Evolutionary conservation across 148 eudicot genomes (phyloP).

Genomic region (Camellia sinensis): DNA sequence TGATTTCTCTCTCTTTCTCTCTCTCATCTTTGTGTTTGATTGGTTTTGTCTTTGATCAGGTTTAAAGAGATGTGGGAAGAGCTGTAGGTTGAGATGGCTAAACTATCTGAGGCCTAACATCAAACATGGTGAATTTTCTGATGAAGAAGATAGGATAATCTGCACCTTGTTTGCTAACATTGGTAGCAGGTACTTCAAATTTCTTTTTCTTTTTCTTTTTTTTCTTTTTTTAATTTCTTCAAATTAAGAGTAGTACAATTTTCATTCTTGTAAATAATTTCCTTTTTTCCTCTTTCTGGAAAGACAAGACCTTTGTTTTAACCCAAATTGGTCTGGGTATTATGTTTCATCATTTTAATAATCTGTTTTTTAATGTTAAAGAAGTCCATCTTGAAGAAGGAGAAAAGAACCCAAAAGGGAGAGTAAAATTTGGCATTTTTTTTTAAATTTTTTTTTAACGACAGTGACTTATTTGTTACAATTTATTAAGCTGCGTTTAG

Average conservation of each 20-base stretch:
- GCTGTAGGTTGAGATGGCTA: conserved; percentile 31
- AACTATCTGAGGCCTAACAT: conserved; percentile 29
- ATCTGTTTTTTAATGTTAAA: not conserved
- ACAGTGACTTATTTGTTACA: no score
- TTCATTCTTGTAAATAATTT: not conserved
- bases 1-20: conserved; percentile 9
- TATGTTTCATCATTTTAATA: not conserved
- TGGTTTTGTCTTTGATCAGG: conserved; percentile 10
- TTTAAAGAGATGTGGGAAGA: conserved; percentile 29
- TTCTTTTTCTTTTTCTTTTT: not conserved
- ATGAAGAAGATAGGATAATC: conserved; percentile 27
- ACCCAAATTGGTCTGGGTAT: not conserved
- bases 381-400: not conserved
- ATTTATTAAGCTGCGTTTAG: no score
- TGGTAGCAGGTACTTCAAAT: conserved; percentile 21
- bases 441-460: no score
- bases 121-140: conserved; percentile 29
- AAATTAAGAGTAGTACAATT: not conserved
- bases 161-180: conserved; percentile 30
- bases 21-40: not conserved
- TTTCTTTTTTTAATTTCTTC: not conserved
- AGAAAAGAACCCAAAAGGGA: not conserved
- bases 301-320: not conserved
- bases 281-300: not conserved
- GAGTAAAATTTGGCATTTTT: not conserved